Base-by-base conservation (phyloP, 345 rosid genomes). In the Gossypium mustelinum region DNA sequence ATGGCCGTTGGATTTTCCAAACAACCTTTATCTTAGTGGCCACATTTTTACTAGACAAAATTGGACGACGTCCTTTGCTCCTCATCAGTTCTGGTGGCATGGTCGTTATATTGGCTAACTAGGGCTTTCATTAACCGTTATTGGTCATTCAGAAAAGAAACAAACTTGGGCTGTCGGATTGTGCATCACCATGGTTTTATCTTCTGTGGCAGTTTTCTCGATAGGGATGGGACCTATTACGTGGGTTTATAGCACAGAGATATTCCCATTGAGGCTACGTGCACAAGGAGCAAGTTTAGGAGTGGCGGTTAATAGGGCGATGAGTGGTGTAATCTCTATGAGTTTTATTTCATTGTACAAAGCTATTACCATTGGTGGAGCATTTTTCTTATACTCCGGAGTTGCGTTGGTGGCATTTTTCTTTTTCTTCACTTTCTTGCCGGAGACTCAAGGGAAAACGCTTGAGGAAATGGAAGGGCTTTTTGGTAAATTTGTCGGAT, bases 221-320 rank as follows among this genome's bases (percentile, higher is more conserved):
- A 96, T 96, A 1, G 99, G 99, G 62, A 77, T 91, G 80, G 99
- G 99, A 6, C 99, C 97, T 3, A 85, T 93, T 39, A 68, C 97
- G 6, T 96, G 97, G 98, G 98, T 96, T 0, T 96, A 92, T 47
- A 92, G 90, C 79, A 83, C 97, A 0, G 99, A 96, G 88, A 90
- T 96, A 34, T 88, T 96, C 62, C 99, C 99, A 2, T 77, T 96
- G 75, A 73, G 87, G 78, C 83, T 96, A 61, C 89, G 99, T 3
- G 97, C 98, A 0, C 99, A 93, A 11, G 98, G 97, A 0, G 75
- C 89, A 73, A 81, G 97, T 74, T 76, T 89, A 43, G 97, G 81
- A 0, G 98, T 92, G 45, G 81, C 87, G 0, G 83, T 84, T 57
- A 96, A 93, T 20, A 82, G 97, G 24, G 82, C 87, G 55, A 86